Percentiles rank a stretch among this genome's conserved stretches.
These are phyloP conservation scores for Polyporus arcularius DNA, from an alignment of 768 basidiomycete genomes.

Conservation along the genomic window DNA sequence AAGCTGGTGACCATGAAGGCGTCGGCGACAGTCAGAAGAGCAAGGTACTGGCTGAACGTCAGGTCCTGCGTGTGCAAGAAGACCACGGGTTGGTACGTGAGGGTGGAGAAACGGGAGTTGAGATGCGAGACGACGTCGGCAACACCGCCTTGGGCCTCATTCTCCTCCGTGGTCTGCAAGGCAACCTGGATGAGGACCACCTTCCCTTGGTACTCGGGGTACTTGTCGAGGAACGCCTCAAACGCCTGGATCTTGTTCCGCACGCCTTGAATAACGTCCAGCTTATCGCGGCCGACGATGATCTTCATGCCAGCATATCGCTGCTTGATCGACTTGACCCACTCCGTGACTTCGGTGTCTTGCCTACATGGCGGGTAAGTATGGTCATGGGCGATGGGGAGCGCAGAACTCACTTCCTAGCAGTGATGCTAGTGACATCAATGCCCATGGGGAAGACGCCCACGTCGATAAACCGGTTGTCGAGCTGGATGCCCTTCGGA, in stretches of 20 bases:
- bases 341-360: constrained; percentile 78
- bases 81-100: constrained; percentile 87
- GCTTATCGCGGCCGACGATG: constrained; percentile 85
- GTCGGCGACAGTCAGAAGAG: constrained; percentile 78
- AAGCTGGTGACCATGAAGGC: constrained; percentile 84
- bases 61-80: constrained; percentile 85
- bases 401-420: constrained; percentile 54
- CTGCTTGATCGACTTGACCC: constrained; percentile 77
- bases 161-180: constrained; percentile 76
- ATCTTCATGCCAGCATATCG: constrained; percentile 86
- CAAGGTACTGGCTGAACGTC: constrained; percentile 85
- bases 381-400: not conserved
- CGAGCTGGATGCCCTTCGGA: constrained; percentile 79
- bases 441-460: constrained; percentile 92
- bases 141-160: constrained; percentile 72
- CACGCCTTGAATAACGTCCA: constrained; percentile 87
- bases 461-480: constrained; percentile 76
- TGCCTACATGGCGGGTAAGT: constrained; percentile 39
- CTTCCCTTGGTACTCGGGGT: constrained; percentile 81
- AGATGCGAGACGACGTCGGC: constrained; percentile 77
- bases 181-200: constrained; percentile 88
- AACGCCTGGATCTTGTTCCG: constrained; percentile 83
- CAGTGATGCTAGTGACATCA: constrained; percentile 67
- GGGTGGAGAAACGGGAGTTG: constrained; percentile 79
- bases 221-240: constrained; percentile 75